These are phyloP conservation scores for Guyanaporus albipodus DNA, from an alignment of 768 basidiomycete genomes.

Conservation along the genomic window DNA sequence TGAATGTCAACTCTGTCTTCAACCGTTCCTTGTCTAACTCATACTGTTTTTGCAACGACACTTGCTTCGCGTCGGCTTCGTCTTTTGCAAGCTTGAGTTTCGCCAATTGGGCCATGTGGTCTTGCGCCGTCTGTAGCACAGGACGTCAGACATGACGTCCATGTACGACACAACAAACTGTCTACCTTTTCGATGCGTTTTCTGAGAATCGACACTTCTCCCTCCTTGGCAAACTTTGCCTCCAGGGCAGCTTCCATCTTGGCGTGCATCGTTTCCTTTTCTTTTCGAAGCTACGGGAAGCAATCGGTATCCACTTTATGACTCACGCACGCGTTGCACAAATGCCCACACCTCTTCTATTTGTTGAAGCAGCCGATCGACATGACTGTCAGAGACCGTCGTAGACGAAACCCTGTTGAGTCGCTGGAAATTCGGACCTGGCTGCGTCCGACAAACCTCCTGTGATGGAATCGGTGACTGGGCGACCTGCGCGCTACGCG, in stretches of 20 bases:
- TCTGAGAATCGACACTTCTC: conserved; percentile 66
- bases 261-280: conserved; percentile 44
- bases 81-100: conserved; percentile 58
- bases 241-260: conserved; percentile 47
- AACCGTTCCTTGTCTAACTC: conserved; percentile 67
- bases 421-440: conserved; percentile 10
- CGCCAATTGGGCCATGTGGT: conserved; percentile 53
- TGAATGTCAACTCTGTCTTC: conserved; percentile 66
- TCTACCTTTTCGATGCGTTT: conserved; percentile 64
- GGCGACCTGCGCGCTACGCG: conserved; percentile 7
- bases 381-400: neutral
- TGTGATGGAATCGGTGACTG: conserved; percentile 21
- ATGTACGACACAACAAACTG: neutral
- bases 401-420: conserved; percentile 4
- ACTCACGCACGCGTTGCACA: conserved; percentile 2
- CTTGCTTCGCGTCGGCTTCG: conserved; percentile 53
- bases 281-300: conserved; percentile 43
- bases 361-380: conserved; percentile 30
- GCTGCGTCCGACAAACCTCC: conserved; percentile 12
- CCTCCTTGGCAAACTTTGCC: conserved; percentile 56
- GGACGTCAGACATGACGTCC: neutral
- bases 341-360: conserved; percentile 46
- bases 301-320: conserved; percentile 7
- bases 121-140: conserved; percentile 47
- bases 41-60: conserved; percentile 54